Evolutionary conservation across 1,284 basidiomycete genomes (phyloP), one percentile per base, ranked within the genome.

Genomic region (Malassezia restricta): DNA sequence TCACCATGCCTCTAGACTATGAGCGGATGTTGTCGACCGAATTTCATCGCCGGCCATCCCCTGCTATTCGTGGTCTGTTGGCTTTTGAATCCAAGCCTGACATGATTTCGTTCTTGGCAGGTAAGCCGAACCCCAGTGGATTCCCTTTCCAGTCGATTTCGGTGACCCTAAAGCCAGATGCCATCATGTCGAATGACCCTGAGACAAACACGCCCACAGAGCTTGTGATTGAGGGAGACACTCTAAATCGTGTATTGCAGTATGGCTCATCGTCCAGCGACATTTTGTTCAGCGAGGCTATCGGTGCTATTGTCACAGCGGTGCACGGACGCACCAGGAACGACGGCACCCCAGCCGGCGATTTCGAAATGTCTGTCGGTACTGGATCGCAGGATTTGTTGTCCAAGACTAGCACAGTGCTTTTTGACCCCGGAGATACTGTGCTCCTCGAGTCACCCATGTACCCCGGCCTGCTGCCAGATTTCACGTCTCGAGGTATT

Each of bases 371-470:
- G 4, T 83, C 81, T 42, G 76, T 92, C 12, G 89, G 89, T 0
- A 78, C 78, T 40, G 91, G 90, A 6, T 86, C 84, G 35, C 88
- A 92, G 75, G 89, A 94, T 76, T 71, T 91, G 54, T 80, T 94
- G 51, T 84, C 79, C 75, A 92, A 92, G 78, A 76, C 77, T 1
- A 80, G 81, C 66, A 62, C 75, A 40, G 74, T 77, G 0, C 61
- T 91, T 44, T 76, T 90, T 33, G 83, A 91, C 70, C 81, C 80
- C 3, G 87, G 87, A 5, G 90, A 95, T 71, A 72, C 83, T 5
- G 78, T 94, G 37, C 77, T 94, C 35, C 79, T 92, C 39, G 90
- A 95, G 73, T 81, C 82, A 1, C 90, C 90, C 0, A 82, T 84
- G 24, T 95, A 94, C 73, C 82, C 86, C 9, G 67, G 69, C 8